A percentile compares a stretch with the other conserved stretches of the same genome.
These are phyloP conservation scores for Cladosporium sp. DNA, from an alignment of 2,329 filamentous ascomycete species.

Conservation along the genomic window DNA sequence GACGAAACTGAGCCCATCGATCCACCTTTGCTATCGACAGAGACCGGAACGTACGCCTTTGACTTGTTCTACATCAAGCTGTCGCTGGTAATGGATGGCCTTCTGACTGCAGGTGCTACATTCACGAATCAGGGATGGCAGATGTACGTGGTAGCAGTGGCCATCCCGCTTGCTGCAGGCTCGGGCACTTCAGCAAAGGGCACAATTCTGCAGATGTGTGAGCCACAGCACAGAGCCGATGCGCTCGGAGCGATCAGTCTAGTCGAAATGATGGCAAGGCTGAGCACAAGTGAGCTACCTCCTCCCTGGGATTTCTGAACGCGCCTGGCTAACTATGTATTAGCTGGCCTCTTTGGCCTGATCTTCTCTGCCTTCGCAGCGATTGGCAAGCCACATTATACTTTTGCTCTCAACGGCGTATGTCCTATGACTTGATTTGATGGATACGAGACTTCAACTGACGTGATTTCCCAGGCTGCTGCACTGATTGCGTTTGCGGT, in stretches of 20 bases:
- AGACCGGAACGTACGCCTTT: constrained; percentile 57
- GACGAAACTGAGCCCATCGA: constrained; percentile 33
- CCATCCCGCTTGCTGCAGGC: constrained; percentile 69
- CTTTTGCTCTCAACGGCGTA: constrained; percentile 66
- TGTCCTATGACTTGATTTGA: not conserved
- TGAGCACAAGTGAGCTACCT: constrained; percentile 50
- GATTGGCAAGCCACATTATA: constrained; percentile 60
- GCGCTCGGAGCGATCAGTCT: constrained; percentile 69
- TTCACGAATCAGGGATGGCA: constrained; percentile 67
- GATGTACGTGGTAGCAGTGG: constrained; percentile 64
- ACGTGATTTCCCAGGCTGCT: constrained; percentile 42
- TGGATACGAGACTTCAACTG: not conserved
- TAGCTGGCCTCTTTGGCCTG: constrained; percentile 63
- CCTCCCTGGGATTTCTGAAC: not conserved
- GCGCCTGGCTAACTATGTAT: constrained; percentile 13
- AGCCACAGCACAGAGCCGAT: constrained; percentile 61
- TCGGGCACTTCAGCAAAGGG: constrained; percentile 70
- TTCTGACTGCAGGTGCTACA: constrained; percentile 62
- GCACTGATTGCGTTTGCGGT: constrained; percentile 54
- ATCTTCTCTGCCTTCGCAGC: constrained; percentile 65
- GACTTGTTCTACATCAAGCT: constrained; percentile 68
- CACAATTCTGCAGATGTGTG: constrained; percentile 70
- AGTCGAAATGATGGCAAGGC: constrained; percentile 66
- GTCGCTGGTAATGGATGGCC: constrained; percentile 64
- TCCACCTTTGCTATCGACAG: constrained; percentile 47